Base-by-base conservation (phyloP, 1,284 basidiomycete species). In the Ustilago sp. region DNA sequence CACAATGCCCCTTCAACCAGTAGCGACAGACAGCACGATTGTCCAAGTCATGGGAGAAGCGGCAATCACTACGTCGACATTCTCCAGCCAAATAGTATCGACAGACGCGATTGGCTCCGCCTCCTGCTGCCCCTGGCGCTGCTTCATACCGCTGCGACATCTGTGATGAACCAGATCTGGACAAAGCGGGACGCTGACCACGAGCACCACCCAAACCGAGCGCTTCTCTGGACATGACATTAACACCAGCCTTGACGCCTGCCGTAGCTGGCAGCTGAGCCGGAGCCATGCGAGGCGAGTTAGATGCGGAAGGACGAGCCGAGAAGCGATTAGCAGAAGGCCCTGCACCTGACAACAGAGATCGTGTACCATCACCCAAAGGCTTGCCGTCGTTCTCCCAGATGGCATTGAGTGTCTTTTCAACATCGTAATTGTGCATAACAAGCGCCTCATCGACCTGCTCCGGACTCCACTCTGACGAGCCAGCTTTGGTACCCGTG, bases 81-180 rank as follows among this genome's bases (percentile, higher is more conserved):
- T 98, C 95, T 19, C 97, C 97, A 8, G 94, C 94, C 41, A 99
- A 89, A 87, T 95, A 99, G 87, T 98, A 99, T 64, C 97, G 89
- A 86, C 96, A 99, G 45, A 99, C 95, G 63, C 88, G 78, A 23
- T 74, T 65, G 4, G 68, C 63, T 19, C 59, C 56, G 6, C 58
- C 50, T 15, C 70, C 70, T 2, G 61, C 36, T 17, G 59, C 31
- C 23, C 53, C 63, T 8, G 63, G 43, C 0, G 41, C 52, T 17
- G 60, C 59, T 36, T 67, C 65, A 34, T 15, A 61, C n/a, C 62
- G 57, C 32, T 57, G 74, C 2, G 65, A 17, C 8, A 65, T 35
- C 41, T 68, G 62, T 31, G 72, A 68, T 3, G 70, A 68, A 28
- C 61, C 64, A 3, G 70, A 68, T 35, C 71, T 45, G 23, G 66